These are phyloP conservation scores for Cercospora sp. DNA, from an alignment of 2,329 filamentous ascomycete species.

Conservation along the genomic window DNA sequence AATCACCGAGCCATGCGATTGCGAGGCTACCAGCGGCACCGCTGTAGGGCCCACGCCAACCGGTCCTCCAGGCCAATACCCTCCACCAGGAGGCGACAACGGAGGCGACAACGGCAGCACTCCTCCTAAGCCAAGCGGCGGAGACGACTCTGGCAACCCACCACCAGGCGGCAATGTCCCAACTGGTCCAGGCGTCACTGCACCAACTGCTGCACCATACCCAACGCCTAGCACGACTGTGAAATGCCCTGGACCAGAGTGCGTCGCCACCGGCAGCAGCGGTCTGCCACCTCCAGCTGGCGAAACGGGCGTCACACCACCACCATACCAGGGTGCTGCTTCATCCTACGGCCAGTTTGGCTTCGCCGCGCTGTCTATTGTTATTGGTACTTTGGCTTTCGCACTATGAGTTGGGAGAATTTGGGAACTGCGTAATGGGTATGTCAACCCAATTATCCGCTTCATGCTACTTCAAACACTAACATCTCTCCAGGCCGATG, in stretches of 20 bases:
- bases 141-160: slow-evolving; percentile 1
- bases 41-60: slow-evolving; percentile 24
- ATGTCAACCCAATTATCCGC: not conserved
- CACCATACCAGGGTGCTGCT: slow-evolving; percentile 23
- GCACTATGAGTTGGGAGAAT: slow-evolving; percentile 21
- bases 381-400: slow-evolving; percentile 30
- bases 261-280: slow-evolving; percentile 28
- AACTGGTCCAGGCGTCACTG: slow-evolving; percentile 14
- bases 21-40: slow-evolving; percentile 34
- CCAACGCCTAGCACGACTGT: slow-evolving; percentile 20
- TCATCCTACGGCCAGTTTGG: slow-evolving; percentile 14
- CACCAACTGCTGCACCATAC: slow-evolving; percentile 21
- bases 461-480: not conserved
- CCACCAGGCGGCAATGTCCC: slow-evolving; percentile 13
- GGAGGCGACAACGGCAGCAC: slow-evolving; percentile 3
- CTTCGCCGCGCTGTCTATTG: slow-evolving; percentile 22
- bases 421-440: slow-evolving; percentile 10
- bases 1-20: slow-evolving; percentile 41
- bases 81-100: not conserved
- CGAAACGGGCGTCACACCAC: slow-evolving; percentile 19
- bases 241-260: slow-evolving; percentile 33
- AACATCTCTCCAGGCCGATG: not conserved
- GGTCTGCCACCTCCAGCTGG: slow-evolving; percentile 15
- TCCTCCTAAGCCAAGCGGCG: slow-evolving; percentile 4
- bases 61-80: slow-evolving; percentile 11